Percentiles rank a stretch among this genome's conserved stretches.
phyloP scores from a whole-genome alignment of 169 alveolate species.

The Toxoplasma gondii region DNA sequence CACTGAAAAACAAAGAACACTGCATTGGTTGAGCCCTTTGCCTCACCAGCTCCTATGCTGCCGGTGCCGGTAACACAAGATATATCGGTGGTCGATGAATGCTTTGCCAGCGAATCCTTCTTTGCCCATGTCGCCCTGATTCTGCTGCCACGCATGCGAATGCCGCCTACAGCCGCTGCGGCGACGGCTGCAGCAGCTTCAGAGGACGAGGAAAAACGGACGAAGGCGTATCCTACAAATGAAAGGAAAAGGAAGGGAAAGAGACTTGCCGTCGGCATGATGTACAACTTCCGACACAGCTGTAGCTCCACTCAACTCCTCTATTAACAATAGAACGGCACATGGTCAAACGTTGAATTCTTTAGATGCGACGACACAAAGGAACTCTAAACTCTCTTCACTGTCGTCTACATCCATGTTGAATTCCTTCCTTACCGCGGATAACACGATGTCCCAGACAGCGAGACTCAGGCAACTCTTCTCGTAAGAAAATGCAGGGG shows the following conservation, averaged over 20 bases:
- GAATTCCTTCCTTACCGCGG: too few relatives aligned
- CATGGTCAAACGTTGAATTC: not conserved
- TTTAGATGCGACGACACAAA: not conserved
- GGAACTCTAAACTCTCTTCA: too few relatives aligned
- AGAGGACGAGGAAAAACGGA: slow-evolving; percentile 71
- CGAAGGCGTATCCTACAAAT: slow-evolving; percentile 75
- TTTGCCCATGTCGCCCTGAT: slow-evolving; percentile 79
- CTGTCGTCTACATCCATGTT: too few relatives aligned
- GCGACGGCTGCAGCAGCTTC: slow-evolving; percentile 74
- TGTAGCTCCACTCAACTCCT: not conserved
- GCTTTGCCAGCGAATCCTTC: slow-evolving; percentile 76
- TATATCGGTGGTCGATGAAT: not conserved
- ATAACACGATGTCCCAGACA: too few relatives aligned
- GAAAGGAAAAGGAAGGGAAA: not conserved
- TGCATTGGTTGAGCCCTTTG: too few relatives aligned
- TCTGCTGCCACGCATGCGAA: slow-evolving; percentile 75
- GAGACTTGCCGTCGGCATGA: not conserved
- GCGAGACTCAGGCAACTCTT: too few relatives aligned
- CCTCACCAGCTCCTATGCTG: not conserved
- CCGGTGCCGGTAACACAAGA: not conserved
- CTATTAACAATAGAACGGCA: not conserved
- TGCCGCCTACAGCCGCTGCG: slow-evolving; percentile 69
- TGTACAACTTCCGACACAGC: too few relatives aligned
- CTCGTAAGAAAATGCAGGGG: too few relatives aligned
- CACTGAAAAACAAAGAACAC: too few relatives aligned